Evolutionary conservation across 257 asterid genomes (phyloP).

Genomic region (Salvia rosmarinus): DNA sequence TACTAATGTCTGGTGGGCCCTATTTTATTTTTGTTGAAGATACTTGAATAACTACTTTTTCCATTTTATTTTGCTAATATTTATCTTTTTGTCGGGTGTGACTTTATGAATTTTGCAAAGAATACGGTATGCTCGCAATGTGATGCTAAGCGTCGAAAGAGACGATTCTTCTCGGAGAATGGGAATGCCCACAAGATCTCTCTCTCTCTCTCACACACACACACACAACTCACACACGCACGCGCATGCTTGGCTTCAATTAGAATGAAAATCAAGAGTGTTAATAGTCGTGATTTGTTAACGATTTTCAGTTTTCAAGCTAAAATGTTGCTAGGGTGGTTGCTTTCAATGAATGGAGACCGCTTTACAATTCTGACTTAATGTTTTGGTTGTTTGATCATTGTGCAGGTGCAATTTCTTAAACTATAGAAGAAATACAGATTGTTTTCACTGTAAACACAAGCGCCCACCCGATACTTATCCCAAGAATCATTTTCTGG

Average conservation of each 20-base stretch:
- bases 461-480: conserved; percentile 88
- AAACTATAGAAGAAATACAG: conserved; percentile 91
- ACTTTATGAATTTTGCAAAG: conserved; percentile 96
- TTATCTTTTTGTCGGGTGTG: conserved; percentile 64
- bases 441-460: conserved; percentile 92
- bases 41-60: background rate
- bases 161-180: conserved; percentile 98
- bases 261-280: background rate
- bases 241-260: background rate
- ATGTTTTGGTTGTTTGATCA: conserved; percentile 33
- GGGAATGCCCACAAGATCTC: conserved; percentile 96
- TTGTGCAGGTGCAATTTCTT: conserved; percentile 89
- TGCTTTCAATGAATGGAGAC: conserved; percentile 5
- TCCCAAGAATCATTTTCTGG: conserved; percentile 54
- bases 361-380: conserved; percentile 20
- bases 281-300: background rate
- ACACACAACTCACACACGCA: background rate
- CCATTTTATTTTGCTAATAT: conserved; percentile 24
- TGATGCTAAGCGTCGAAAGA: conserved; percentile 96
- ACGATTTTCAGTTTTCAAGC: background rate
- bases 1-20: background rate
- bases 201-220: conserved; percentile 26
- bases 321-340: background rate
- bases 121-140: conserved; percentile 86
- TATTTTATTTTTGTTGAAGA: conserved; percentile 5